phyloP scores from a whole-genome alignment of 2,329 filamentous ascomycete genomes.

The Aspergillus novofumigatus region DNA sequence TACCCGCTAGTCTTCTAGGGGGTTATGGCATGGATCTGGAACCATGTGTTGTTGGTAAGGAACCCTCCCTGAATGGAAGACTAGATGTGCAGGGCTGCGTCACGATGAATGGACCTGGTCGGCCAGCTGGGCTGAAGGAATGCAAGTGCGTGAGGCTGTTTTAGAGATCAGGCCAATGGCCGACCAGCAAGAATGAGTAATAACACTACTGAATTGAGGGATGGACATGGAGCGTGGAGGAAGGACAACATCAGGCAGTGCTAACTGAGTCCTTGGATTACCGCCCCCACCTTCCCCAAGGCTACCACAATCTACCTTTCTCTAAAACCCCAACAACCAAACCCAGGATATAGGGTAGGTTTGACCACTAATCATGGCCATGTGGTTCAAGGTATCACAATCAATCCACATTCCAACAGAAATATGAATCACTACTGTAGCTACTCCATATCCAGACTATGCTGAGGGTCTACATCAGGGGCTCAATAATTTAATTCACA shows the following conservation, averaged over 20 bases:
- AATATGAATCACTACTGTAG: background rate
- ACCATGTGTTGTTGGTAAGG: constrained; percentile 23
- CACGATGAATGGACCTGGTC: constrained; percentile 3
- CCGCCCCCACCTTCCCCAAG: background rate
- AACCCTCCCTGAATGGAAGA: constrained; percentile 20
- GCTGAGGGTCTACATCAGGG: background rate
- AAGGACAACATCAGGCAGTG: constrained; percentile 6
- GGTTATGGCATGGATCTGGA: constrained; percentile 12
- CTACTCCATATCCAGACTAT: background rate
- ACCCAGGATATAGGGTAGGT: background rate
- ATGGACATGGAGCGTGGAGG: constrained; percentile 6
- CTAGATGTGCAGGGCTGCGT: constrained; percentile 19
- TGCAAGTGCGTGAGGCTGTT: constrained; percentile 17
- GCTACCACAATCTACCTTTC: too few species aligned
- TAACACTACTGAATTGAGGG: constrained; percentile 1
- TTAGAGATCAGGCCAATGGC: constrained; percentile 17
- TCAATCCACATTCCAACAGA: background rate
- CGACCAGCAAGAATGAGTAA: constrained; percentile 2
- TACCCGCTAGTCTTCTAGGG: constrained; percentile 6
- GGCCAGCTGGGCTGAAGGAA: constrained; percentile 7
- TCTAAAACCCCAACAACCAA: background rate
- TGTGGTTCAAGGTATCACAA: constrained; percentile 9
- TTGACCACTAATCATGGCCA: constrained; percentile 5
- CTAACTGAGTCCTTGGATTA: constrained; percentile 1
- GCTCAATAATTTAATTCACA: background rate